phyloP scores from a whole-genome alignment of 495 filamentous ascomycete genomes.

The Neurospora terricola region DNA sequence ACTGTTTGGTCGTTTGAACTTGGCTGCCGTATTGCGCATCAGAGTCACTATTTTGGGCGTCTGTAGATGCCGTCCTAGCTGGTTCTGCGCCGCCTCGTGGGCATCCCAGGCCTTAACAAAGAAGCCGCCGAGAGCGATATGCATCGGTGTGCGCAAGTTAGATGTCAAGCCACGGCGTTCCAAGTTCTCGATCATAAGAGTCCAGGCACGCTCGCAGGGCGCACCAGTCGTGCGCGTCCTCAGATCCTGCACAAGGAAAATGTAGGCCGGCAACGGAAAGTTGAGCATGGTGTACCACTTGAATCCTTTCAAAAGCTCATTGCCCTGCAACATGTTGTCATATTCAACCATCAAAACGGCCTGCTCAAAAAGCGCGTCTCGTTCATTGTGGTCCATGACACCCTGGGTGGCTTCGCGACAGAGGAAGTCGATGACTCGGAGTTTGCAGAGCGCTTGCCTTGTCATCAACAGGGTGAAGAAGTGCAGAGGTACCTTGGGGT shows the following conservation, averaged over 20 bases:
- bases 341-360: slow-evolving; percentile 43
- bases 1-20: slow-evolving; percentile 9
- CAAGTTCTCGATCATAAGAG: slow-evolving; percentile 38
- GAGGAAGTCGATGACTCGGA: slow-evolving; percentile 29
- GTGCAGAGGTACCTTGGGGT: slow-evolving; percentile 51
- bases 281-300: slow-evolving; percentile 44
- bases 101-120: slow-evolving; percentile 47
- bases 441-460: slow-evolving; percentile 38
- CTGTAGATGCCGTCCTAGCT: slow-evolving; percentile 26
- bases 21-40: slow-evolving; percentile 24
- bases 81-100: slow-evolving; percentile 31
- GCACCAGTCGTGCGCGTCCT: slow-evolving; percentile 36
- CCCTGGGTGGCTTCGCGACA: slow-evolving; percentile 14
- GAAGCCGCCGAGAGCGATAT: slow-evolving; percentile 38
- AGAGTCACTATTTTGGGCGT: slow-evolving; percentile 33
- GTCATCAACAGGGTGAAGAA: slow-evolving; percentile 42
- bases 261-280: slow-evolving; percentile 44
- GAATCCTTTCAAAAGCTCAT: slow-evolving; percentile 35
- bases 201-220: slow-evolving; percentile 44
- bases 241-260: slow-evolving; percentile 41
- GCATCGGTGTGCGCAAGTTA: slow-evolving; percentile 38
- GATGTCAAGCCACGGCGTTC: slow-evolving; percentile 31
- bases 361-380: slow-evolving; percentile 35
- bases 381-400: slow-evolving; percentile 26
- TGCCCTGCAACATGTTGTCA: slow-evolving; percentile 39